A percentile compares a stretch with the other conserved stretches of the same genome.
These are phyloP conservation scores for Suillus subaureus DNA, from an alignment of 768 basidiomycete species.

Conservation along the genomic window DNA sequence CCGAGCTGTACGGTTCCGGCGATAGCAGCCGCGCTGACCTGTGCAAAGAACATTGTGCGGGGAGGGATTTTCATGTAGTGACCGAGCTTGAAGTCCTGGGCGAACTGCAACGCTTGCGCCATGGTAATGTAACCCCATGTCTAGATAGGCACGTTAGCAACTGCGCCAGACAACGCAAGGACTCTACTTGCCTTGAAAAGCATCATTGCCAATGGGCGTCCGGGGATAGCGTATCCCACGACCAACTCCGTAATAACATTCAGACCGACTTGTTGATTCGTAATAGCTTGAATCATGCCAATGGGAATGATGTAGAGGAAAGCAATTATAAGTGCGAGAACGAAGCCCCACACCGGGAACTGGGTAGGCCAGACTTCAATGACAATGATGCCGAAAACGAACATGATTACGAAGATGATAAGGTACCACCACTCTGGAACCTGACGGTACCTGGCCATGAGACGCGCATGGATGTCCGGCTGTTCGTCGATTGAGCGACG, in stretches of 20 bases:
- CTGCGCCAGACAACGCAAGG: constrained; percentile 12
- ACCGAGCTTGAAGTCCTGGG: constrained; percentile 76
- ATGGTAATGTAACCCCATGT: constrained; percentile 70
- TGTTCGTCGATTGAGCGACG: constrained; percentile 53
- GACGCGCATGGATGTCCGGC: constrained; percentile 60
- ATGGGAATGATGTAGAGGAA: constrained; percentile 76
- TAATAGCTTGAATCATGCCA: constrained; percentile 77
- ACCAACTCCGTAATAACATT: constrained; percentile 77
- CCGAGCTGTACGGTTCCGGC: constrained; percentile 69
- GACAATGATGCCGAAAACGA: constrained; percentile 61
- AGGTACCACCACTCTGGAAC: constrained; percentile 68
- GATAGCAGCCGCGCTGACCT: constrained; percentile 62
- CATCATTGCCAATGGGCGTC: constrained; percentile 77
- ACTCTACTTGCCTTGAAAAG: constrained; percentile 65
- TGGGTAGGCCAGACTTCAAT: constrained; percentile 67
- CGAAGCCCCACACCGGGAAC: constrained; percentile 45
- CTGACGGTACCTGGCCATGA: constrained; percentile 59
- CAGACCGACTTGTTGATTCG: constrained; percentile 73
- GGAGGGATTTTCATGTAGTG: constrained; percentile 75
- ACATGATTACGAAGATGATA: constrained; percentile 45
- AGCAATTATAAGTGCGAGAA: constrained; percentile 44
- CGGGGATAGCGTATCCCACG: constrained; percentile 57
- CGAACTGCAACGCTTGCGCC: constrained; percentile 67
- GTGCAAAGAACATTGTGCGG: constrained; percentile 67
- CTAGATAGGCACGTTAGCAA: constrained; percentile 28